Evolutionary conservation across 2,329 filamentous ascomycete species (phyloP).

Genomic region (Chaetomium strumarium): DNA sequence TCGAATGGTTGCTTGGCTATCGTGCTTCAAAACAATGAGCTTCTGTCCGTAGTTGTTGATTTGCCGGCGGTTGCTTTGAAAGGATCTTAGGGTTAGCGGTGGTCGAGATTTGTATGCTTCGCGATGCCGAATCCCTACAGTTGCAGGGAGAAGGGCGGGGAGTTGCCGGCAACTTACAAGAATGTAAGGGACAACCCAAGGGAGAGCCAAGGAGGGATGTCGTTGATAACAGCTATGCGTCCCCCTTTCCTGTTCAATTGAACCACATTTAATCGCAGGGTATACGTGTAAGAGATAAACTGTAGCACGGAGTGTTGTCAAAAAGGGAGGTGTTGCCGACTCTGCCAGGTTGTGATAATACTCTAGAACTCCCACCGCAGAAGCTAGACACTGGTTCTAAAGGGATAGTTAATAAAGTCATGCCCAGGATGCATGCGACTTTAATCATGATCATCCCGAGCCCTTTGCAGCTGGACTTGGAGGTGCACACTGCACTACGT

Average conservation of each 20-base stretch:
- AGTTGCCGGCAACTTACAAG: slow-evolving; percentile 1
- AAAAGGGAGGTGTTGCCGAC: slow-evolving; percentile 16
- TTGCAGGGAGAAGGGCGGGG: slow-evolving; percentile 6
- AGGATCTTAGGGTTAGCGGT: neutral
- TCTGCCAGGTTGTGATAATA: slow-evolving; percentile 10
- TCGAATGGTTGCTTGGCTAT: slow-evolving; percentile 3
- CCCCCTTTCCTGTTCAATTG: neutral
- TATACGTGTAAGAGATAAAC: slow-evolving; percentile 18
- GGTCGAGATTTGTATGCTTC: slow-evolving; percentile 11
- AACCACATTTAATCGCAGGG: slow-evolving; percentile 13
- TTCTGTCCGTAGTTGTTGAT: slow-evolving; percentile 7
- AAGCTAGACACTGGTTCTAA: slow-evolving; percentile 12
- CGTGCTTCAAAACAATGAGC: slow-evolving; percentile 7
- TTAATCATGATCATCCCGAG: slow-evolving; percentile 12
- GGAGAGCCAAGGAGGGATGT: neutral
- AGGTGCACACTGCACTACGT: slow-evolving; percentile 11
- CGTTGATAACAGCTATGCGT: neutral
- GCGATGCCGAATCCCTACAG: too few relatives aligned
- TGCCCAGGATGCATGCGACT: slow-evolving; percentile 7
- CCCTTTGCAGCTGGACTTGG: neutral
- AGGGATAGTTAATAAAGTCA: neutral
- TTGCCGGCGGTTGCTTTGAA: slow-evolving; percentile 6
- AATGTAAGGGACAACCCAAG: neutral
- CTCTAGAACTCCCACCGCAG: neutral
- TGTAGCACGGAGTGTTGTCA: slow-evolving; percentile 16